Percentiles rank a stretch among this genome's conserved stretches.
phyloP scores from a whole-genome alignment of 106 monocot genomes.

The Dioscorea zingiberensis region DNA sequence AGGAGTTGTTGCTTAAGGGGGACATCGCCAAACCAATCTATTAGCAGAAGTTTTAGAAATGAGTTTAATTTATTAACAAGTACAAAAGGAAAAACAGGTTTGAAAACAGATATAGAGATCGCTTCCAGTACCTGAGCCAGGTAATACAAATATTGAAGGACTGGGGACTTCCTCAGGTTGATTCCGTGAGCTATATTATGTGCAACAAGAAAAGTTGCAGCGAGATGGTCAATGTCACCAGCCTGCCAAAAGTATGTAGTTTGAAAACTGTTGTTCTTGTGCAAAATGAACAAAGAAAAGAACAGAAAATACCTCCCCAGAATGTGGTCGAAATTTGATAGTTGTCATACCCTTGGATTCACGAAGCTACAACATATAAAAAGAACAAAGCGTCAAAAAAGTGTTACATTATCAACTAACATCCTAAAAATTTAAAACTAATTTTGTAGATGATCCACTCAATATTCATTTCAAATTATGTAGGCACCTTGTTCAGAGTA shows the following conservation, averaged over 20 bases:
- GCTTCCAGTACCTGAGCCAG: slow-evolving; percentile 70
- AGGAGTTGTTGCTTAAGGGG: slow-evolving; percentile 92
- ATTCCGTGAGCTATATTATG: slow-evolving; percentile 93
- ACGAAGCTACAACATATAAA: slow-evolving; percentile 58
- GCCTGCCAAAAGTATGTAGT: slow-evolving; percentile 28
- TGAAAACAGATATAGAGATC: background rate
- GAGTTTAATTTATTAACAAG: background rate
- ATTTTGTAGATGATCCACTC: too few species aligned
- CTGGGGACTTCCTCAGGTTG: slow-evolving; percentile 92
- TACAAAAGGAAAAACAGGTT: background rate
- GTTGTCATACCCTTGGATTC: slow-evolving; percentile 98
- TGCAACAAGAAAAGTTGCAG: slow-evolving; percentile 81
- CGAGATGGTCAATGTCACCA: slow-evolving; percentile 98
- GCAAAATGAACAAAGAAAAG: background rate
- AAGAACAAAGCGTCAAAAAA: background rate
- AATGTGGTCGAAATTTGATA: slow-evolving; percentile 95
- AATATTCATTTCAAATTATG: too few species aligned
- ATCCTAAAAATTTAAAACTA: too few species aligned
- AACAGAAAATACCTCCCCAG: slow-evolving; percentile 68
- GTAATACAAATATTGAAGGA: slow-evolving; percentile 96
- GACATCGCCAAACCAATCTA: slow-evolving; percentile 99
- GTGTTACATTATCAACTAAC: background rate
- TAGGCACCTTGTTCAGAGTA: slow-evolving; percentile 78
- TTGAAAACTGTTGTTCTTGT: slow-evolving; percentile 3
- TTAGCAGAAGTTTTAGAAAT: background rate